Base-by-base conservation (phyloP, 192 early-diverging fungal genomes). In the Martensiomyces pterosporus region DNA sequence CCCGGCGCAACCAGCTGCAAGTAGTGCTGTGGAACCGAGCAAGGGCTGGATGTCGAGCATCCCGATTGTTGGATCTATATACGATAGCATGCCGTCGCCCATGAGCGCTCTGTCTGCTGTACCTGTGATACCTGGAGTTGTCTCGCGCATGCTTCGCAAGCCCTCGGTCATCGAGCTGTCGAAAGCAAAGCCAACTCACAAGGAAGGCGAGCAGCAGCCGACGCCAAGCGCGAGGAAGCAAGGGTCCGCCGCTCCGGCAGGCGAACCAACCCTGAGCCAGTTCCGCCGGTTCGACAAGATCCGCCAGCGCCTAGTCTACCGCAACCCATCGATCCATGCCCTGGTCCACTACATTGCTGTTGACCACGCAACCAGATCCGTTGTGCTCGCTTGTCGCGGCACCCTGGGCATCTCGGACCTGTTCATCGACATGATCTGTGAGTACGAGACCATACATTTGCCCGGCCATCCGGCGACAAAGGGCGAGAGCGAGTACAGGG, bases 301-400 rank as follows among this genome's bases (percentile, higher is more conserved):
- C 27, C 57, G 73, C 2, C 66, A 68, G 18, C 61, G 62, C 1
- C 49, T 69, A 17, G 61, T 69, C 14, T 69, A 68, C 62, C 61
- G 66, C 32, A 60, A 50, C 43, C 85, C 87, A 12, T 78, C 78
- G 27, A 79, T 85, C 45, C 85, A 85, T 40, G 80, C 85, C 2
- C 74, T 89, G 0, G 85, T 85, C 4, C 85, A 87, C 53, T 92
- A 87, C 60, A 80, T 96, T 32, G 82, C 85, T 22, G 80, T 89
- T 9, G 93, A 96, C 57, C 93, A 94, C 47, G 66, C 76, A 2
- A 77, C 85, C 1, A 63, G 83, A 39, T 63, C 86, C 9, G 73
- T 96, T 2, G 85, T 96, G 0, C 52, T 96, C 15, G 85, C 90
- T 3, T 86, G 90, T 54, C 83, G 93, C 2, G 93, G 93, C 13